phyloP scores from a whole-genome alignment of 805 yeast genomes.

The Blastobotrys peoriensis region DNA sequence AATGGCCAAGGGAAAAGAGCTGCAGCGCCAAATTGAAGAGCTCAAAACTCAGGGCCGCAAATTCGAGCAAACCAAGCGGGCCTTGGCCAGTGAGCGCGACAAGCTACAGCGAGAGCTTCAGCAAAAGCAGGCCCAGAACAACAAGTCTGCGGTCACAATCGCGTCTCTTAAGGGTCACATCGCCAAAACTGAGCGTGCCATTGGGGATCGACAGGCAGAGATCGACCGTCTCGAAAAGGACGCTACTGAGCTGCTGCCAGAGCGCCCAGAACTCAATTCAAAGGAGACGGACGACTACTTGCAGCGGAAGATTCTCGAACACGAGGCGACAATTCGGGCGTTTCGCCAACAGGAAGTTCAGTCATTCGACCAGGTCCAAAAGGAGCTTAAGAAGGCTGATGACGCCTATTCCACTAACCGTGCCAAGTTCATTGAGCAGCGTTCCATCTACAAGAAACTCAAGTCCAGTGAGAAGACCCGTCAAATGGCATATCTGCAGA shows the following conservation, averaged over 20 bases:
- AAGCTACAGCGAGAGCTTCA: neutral
- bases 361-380: conserved; percentile 2
- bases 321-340: neutral
- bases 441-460: neutral
- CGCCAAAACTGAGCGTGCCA: neutral
- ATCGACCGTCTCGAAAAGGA: neutral
- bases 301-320: neutral
- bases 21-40: neutral
- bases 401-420: neutral
- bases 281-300: conserved; percentile 1
- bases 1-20: neutral
- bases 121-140: neutral
- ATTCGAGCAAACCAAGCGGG: neutral
- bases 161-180: neutral
- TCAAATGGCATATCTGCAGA: neutral
- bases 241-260: neutral
- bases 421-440: neutral
- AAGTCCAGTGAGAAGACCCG: conserved; percentile 1
- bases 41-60: neutral
- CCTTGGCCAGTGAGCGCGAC: neutral
- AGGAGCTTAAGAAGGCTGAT: conserved; percentile 1
- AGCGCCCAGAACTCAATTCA: conserved; percentile 2
- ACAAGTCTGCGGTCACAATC: neutral
- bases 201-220: neutral
- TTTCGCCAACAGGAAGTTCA: neutral